These are phyloP conservation scores for Plectosphaerella cucumerina DNA, from an alignment of 2,329 filamentous ascomycete genomes.

Conservation along the genomic window DNA sequence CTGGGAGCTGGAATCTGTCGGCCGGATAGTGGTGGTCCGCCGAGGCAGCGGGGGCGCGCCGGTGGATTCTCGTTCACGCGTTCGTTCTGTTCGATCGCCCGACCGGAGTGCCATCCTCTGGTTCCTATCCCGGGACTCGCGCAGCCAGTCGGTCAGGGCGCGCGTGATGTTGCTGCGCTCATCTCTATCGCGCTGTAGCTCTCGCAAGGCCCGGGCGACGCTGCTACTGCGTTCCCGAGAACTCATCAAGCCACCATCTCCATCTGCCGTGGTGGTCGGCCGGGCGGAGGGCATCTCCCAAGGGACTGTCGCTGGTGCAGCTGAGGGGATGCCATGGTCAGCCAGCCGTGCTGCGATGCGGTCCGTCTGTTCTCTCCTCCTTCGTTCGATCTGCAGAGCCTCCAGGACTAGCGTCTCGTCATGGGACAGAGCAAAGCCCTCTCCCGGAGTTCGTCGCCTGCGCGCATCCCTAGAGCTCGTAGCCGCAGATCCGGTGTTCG, in stretches of 20 bases:
- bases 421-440: slow-evolving; percentile 36
- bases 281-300: slow-evolving; percentile 3
- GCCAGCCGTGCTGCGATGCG: slow-evolving; percentile 10
- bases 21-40: slow-evolving; percentile 5
- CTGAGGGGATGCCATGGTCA: slow-evolving; percentile 4
- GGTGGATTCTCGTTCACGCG: slow-evolving; percentile 14
- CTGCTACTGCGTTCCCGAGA: slow-evolving; percentile 27
- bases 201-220: slow-evolving; percentile 15
- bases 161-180: slow-evolving; percentile 1
- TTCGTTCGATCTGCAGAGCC: slow-evolving; percentile 49
- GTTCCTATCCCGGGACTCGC: slow-evolving; percentile 29
- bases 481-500: slow-evolving; percentile 18
- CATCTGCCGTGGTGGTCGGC: slow-evolving; percentile 8
- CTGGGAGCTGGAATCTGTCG: slow-evolving; percentile 2
- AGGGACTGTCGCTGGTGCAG: background rate
- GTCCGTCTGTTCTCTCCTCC: slow-evolving; percentile 37
- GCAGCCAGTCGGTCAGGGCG: slow-evolving; percentile 24
- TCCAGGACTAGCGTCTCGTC: slow-evolving; percentile 55
- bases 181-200: slow-evolving; percentile 1
- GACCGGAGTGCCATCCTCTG: slow-evolving; percentile 6
- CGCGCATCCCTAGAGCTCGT: slow-evolving; percentile 25
- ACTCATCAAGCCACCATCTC: slow-evolving; percentile 20
- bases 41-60: slow-evolving; percentile 6
- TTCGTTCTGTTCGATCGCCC: slow-evolving; percentile 17
- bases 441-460: slow-evolving; percentile 7